A percentile compares a stretch with the other conserved stretches of the same genome.
Conservation (phyloP, 257 asterid species). For the Solanum chmielewskii region DNA sequence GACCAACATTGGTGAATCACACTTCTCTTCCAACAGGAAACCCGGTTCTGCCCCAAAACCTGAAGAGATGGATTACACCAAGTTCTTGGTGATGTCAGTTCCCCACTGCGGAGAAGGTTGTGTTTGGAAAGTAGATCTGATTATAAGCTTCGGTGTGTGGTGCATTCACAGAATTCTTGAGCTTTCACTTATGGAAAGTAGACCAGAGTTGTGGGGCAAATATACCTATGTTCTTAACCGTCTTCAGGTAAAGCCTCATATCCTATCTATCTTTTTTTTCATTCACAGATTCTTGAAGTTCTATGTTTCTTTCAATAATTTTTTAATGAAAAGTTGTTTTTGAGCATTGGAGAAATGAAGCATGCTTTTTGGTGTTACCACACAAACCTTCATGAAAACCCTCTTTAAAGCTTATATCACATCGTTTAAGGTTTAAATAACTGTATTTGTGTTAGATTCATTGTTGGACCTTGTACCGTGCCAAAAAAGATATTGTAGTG, state of each 20-base stretch:
- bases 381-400: neutral
- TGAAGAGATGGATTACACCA: constrained; percentile 50
- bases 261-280: neutral
- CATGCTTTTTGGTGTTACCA: neutral
- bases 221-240: constrained; percentile 89
- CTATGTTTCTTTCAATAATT: neutral
- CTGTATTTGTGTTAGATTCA: neutral
- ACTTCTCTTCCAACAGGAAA: constrained; percentile 27
- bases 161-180: constrained; percentile 91
- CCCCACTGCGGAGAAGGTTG: constrained; percentile 98
- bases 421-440: neutral
- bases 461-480: neutral
- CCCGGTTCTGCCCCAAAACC: constrained; percentile 13
- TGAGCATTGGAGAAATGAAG: neutral
- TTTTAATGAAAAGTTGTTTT: neutral
- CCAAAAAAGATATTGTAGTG: neutral
- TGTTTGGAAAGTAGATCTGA: constrained; percentile 66
- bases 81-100: constrained; percentile 44
- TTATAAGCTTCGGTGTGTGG: constrained; percentile 96
- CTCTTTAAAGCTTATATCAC: neutral
- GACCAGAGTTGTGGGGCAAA: constrained; percentile 99
- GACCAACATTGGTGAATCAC: constrained; percentile 5
- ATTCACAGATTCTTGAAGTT: neutral
- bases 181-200: constrained; percentile 88
- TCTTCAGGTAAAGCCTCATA: constrained; percentile 63